Base-by-base conservation (phyloP, 371 early-diverging fungal species). In the Sporodiniella umbellata region DNA sequence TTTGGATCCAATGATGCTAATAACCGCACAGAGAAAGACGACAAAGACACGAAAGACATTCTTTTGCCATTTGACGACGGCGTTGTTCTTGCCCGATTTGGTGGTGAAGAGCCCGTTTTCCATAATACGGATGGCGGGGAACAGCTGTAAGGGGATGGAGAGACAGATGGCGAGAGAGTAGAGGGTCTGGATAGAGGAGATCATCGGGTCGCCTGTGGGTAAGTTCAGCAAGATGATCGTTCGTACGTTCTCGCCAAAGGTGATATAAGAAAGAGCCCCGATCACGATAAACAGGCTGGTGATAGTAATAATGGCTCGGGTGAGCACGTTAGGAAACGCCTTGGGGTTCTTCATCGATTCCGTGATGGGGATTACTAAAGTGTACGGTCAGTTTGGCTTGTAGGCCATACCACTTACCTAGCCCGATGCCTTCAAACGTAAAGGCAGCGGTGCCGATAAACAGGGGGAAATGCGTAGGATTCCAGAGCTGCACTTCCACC, bases 361-460 rank as follows among this genome's bases (percentile, higher is more conserved):
- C 7, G 80, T 79, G 25, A 84, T 86, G 0, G 86, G 85, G 35
- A 84, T 83, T 14, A 86, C 69, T 62, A 50, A 7, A 22, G 7
- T 45, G 6, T 11, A 21, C 18, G 12, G 33, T 37, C 31, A 10
- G 19, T 25, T 33, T 48, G 48, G 14, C 28, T 8, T 10, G 12
- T 37, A 14, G 12, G 10, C 8, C 23, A 5, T 15, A 4, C 17
- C 38, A 30, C 47, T 48, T 75, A 68, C 80, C 84, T 33, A 94
- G 58, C n/a, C 94, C 90, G 61, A 92, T 89, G 23, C 94, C 94
- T 64, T 94, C 94, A 64, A 88, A 94, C 0, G 93, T 89, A 64
- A 90, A 94, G 21, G 91, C 84, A 57, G 92, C 87, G n/a, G 93
- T 92, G 23, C 94, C 94, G 46, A 94, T 79, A 62, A 91, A 90